Evolutionary conservation across 495 filamentous ascomycete species (phyloP).

Genomic region (Beverwykella pulmonaria): DNA sequence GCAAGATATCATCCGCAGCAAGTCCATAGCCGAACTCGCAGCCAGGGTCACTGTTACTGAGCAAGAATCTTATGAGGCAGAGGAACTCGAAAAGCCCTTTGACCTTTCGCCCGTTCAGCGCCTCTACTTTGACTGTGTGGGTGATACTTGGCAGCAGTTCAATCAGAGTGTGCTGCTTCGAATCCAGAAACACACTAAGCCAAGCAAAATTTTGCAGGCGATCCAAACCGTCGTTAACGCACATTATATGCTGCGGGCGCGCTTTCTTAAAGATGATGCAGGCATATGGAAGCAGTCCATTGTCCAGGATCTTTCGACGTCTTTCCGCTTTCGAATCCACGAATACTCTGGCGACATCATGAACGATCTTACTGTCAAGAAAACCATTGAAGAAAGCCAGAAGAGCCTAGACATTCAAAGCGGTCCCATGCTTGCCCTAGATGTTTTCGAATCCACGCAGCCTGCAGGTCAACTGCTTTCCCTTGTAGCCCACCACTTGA

Average conservation of each 20-base stretch:
- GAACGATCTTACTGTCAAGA: conserved; percentile 8
- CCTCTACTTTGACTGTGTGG: too few species aligned
- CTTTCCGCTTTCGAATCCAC: conserved; percentile 3
- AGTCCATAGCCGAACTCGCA: too few species aligned
- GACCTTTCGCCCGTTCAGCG: too few species aligned
- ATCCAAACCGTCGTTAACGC: too few species aligned
- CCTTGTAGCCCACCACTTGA: conserved; percentile 26
- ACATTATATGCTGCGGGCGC: conserved; percentile 25
- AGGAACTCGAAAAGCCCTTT: too few species aligned
- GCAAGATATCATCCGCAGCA: too few species aligned
- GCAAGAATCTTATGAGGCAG: too few species aligned
- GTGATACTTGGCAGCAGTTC: too few species aligned
- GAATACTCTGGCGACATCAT: neutral
- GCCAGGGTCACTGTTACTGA: too few species aligned
- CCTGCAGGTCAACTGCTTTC: conserved; percentile 13
- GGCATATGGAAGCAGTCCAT: conserved; percentile 19
- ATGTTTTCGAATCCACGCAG: conserved; percentile 10
- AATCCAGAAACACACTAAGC: too few species aligned
- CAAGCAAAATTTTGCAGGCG: too few species aligned
- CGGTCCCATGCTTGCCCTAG: conserved; percentile 24
- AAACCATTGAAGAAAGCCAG: conserved; percentile 8
- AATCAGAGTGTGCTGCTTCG: too few species aligned
- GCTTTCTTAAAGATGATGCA: neutral
- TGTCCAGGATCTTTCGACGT: conserved; percentile 7
- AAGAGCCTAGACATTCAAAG: conserved; percentile 14